phyloP scores from a whole-genome alignment of 1,284 basidiomycete genomes.

The Vanrija humicola region DNA sequence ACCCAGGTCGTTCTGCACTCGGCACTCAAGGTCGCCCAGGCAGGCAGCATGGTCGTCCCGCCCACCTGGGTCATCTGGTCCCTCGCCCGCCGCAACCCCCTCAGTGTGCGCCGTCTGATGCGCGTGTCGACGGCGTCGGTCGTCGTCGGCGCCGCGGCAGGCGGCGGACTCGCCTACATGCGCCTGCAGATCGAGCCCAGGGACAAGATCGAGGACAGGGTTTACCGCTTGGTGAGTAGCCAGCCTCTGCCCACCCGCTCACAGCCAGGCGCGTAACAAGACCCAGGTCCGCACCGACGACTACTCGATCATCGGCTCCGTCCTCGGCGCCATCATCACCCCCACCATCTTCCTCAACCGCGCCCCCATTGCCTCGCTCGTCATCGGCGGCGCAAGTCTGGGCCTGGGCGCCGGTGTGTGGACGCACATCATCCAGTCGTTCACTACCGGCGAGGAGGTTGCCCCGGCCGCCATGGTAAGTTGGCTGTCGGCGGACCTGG shows the following conservation, averaged over 20 bases:
- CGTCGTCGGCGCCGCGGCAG: slow-evolving; percentile 21
- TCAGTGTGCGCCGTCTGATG: slow-evolving; percentile 35
- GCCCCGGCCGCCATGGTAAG: slow-evolving; percentile 41
- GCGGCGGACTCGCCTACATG: slow-evolving; percentile 26
- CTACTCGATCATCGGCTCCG: slow-evolving; percentile 44
- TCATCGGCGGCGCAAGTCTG: slow-evolving; percentile 40
- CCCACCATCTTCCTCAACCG: slow-evolving; percentile 43
- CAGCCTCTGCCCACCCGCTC: not conserved
- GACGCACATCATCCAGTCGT: slow-evolving; percentile 32
- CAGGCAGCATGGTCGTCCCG: slow-evolving; percentile 33
- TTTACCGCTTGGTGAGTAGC: slow-evolving; percentile 36
- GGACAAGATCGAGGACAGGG: slow-evolving; percentile 28
- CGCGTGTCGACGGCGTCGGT: slow-evolving; percentile 16
- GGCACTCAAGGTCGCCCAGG: slow-evolving; percentile 37
- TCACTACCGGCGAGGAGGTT: slow-evolving; percentile 33
- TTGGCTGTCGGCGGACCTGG: not conserved
- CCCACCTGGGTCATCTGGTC: slow-evolving; percentile 37
- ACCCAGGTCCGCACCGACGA: slow-evolving; percentile 42
- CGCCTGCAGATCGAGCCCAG: slow-evolving; percentile 27
- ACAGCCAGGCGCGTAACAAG: slow-evolving; percentile 25
- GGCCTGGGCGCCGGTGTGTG: slow-evolving; percentile 42
- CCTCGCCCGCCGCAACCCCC: slow-evolving; percentile 25
- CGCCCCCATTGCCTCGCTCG: slow-evolving; percentile 32
- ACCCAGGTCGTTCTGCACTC: slow-evolving; percentile 35
- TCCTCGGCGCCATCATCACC: slow-evolving; percentile 34